Evolutionary conservation across 139 green algal species (phyloP).

Genomic region (Pleodorina starrii): DNA sequence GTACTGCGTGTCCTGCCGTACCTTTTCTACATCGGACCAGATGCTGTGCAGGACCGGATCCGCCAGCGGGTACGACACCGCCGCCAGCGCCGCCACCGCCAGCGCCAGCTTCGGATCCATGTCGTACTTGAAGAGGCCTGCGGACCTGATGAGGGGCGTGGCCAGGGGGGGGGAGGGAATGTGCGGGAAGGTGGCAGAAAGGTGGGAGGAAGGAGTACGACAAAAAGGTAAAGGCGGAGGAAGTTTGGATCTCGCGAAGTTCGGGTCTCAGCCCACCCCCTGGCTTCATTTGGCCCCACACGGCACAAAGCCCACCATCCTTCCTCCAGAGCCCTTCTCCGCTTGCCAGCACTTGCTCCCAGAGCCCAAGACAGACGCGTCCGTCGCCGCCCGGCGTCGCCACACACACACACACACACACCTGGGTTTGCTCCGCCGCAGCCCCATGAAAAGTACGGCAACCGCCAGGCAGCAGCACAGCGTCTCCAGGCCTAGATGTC

Average conservation of each 20-base stretch:
- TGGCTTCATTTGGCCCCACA: too few relatives aligned
- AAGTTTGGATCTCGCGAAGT: too few relatives aligned
- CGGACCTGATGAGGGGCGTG: background rate
- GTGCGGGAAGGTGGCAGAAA: too few relatives aligned
- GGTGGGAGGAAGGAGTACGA: too few relatives aligned
- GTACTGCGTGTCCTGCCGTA: background rate
- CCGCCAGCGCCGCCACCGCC: background rate
- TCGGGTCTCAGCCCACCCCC: too few relatives aligned
- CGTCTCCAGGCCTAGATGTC: constrained; percentile 40
- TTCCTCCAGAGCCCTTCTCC: too few relatives aligned
- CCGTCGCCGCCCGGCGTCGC: too few relatives aligned
- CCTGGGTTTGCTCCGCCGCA: constrained; percentile 25
- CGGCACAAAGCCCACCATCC: too few relatives aligned
- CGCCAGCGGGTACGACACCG: constrained; percentile 54
- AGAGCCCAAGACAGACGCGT: too few relatives aligned
- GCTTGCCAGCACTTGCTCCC: too few relatives aligned
- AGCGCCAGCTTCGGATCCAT: background rate
- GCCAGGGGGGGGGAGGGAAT: too few relatives aligned
- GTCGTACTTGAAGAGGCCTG: constrained; percentile 4
- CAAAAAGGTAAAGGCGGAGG: too few relatives aligned
- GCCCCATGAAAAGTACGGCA: constrained; percentile 39
- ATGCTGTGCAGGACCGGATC: constrained; percentile 43
- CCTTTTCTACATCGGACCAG: constrained; percentile 18
- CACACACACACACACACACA: background rate
- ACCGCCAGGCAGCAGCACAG: constrained; percentile 22